Evolutionary conservation across 2,329 filamentous ascomycete genomes (phyloP).

Genomic region (Colletotrichum lindemuthianum): DNA sequence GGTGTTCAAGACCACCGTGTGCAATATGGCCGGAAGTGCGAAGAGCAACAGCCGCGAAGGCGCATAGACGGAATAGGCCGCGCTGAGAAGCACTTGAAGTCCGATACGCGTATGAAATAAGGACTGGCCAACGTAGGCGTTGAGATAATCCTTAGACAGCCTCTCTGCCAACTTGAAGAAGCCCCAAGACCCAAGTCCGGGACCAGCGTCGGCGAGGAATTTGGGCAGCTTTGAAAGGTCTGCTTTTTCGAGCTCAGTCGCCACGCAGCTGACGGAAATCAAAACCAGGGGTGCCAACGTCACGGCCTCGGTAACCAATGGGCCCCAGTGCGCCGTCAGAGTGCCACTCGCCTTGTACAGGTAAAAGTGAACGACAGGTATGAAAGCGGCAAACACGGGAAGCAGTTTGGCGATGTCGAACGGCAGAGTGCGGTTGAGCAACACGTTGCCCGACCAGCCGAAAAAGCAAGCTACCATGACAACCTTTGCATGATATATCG

Average conservation of each 20-base stretch:
- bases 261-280: constrained; percentile 72
- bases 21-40: constrained; percentile 76
- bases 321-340: constrained; percentile 77
- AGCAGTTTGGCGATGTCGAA: constrained; percentile 64
- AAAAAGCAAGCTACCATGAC: constrained; percentile 74
- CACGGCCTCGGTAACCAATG: constrained; percentile 76
- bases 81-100: constrained; percentile 74
- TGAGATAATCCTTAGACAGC: constrained; percentile 51
- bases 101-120: constrained; percentile 76
- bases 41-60: constrained; percentile 76
- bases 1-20: constrained; percentile 77
- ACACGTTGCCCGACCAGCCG: constrained; percentile 76
- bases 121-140: constrained; percentile 66
- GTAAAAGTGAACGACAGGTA: constrained; percentile 77
- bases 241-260: constrained; percentile 71
- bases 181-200: constrained; percentile 73
- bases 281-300: constrained; percentile 76
- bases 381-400: constrained; percentile 79
- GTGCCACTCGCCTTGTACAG: constrained; percentile 73
- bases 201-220: constrained; percentile 69
- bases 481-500: constrained; percentile 75
- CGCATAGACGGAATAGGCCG: constrained; percentile 71
- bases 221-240: constrained; percentile 65
- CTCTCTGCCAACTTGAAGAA: constrained; percentile 67
- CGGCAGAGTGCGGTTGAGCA: constrained; percentile 60